Evolutionary conservation across 2,329 filamentous ascomycete genomes (phyloP), one percentile per base, ranked within the genome.

Genomic region (Beauveria bassiana): DNA sequence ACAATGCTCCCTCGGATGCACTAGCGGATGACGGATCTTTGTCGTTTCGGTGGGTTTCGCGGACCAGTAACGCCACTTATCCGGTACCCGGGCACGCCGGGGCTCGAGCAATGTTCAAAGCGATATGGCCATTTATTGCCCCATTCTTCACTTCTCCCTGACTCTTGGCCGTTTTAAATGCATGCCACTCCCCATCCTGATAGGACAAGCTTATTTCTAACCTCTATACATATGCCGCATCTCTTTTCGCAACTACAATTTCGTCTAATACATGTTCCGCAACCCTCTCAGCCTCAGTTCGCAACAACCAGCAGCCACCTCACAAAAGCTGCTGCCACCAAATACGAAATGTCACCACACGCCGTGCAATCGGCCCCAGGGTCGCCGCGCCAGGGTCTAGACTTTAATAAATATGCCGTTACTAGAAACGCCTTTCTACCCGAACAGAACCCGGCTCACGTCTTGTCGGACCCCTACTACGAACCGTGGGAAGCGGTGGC

Each of bases 391-490:
- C 63, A 63, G 38, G 63, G 66, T 0, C 60, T 69, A 12, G 70
- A 75, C 51, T 64, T 78, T 20, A 64, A 66, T 34, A 70, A 72
- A 50, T 79, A 74, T 54, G 69, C 69, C 24, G 69, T 81, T 28
- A 75, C 77, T 2, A 71, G 78, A 24, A 84, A 90, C 72, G 92
- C 91, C 43, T 96, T 96, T 71, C 82, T 96, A 5, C 90, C 92
- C 0, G 77, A 86, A 20, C 75, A 87, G 22, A 76, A 81, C n/a
- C 92, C 91, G 0, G 77, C 92, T 1, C 78, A 82, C 22, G 68
- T 74, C 20, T 79, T 96, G 4, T 80, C 87, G 0, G 82, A 91
- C 66, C 68, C 82, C 0, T 95, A 93, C 74, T 96, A 96, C 68
- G 77, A 83, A 47, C 85, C 86, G 34, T 96, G 92, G 93, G 92